Percentiles rank a stretch among this genome's conserved stretches.
These are phyloP conservation scores for Boletus patriciae DNA, from an alignment of 768 basidiomycete species.

Conservation along the genomic window DNA sequence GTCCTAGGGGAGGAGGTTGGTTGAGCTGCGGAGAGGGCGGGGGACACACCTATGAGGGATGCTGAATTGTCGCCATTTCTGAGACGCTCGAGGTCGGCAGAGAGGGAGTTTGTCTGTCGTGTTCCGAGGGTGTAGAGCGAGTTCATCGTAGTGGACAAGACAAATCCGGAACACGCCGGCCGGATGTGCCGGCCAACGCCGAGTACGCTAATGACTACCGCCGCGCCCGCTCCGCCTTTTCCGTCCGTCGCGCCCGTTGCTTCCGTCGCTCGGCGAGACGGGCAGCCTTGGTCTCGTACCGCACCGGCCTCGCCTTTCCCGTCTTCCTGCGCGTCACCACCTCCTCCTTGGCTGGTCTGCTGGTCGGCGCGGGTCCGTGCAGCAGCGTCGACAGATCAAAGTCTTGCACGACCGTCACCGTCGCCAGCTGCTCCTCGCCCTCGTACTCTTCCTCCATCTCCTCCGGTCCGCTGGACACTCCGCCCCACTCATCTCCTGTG, in stretches of 20 bases:
- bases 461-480: conserved; percentile 38
- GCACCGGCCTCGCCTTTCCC: conserved; percentile 42
- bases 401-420: conserved; percentile 90
- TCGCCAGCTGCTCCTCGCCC: conserved; percentile 81
- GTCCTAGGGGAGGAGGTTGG: conserved; percentile 58
- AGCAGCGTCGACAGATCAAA: conserved; percentile 72
- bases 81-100: conserved; percentile 82
- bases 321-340: conserved; percentile 17
- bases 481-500: conserved; percentile 45
- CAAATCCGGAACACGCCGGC: conserved; percentile 13
- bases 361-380: conserved; percentile 39
- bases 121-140: conserved; percentile 93
- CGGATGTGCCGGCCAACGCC: conserved; percentile 9
- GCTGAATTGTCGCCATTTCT: conserved; percentile 78
- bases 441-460: conserved; percentile 69
- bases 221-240: conserved; percentile 73
- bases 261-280: conserved; percentile 61
- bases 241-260: conserved; percentile 60
- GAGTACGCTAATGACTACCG: conserved; percentile 1
- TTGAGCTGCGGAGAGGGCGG: neutral
- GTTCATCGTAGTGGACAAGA: conserved; percentile 62
- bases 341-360: neutral
- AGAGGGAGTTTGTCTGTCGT: conserved; percentile 85
- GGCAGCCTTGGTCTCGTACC: conserved; percentile 71
- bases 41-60: conserved; percentile 74